Evolutionary conservation across 495 filamentous ascomycete genomes (phyloP).

Genomic region (Xylaria curta): DNA sequence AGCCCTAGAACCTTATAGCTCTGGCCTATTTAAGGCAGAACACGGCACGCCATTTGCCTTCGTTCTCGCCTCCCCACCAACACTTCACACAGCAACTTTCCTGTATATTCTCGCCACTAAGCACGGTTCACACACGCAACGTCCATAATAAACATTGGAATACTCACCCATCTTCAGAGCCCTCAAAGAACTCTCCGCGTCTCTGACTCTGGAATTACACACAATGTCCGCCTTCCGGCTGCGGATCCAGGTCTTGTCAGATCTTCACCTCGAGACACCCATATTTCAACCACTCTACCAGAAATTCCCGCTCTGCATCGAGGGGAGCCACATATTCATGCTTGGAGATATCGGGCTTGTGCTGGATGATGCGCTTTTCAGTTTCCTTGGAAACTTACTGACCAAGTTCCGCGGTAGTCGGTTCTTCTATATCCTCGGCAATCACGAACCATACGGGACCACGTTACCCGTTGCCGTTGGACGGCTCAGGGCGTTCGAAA

Average conservation of each 20-base stretch:
- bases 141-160: neutral
- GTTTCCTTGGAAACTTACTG: neutral
- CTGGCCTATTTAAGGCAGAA: neutral
- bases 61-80: slow-evolving; percentile 5
- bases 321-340: neutral
- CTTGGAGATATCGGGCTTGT: slow-evolving; percentile 14
- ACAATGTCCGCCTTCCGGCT: slow-evolving; percentile 15
- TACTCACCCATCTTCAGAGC: neutral
- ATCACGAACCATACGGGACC: slow-evolving; percentile 18
- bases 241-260: slow-evolving; percentile 14
- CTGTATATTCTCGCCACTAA: slow-evolving; percentile 5
- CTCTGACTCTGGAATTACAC: slow-evolving; percentile 6
- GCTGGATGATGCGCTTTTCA: neutral
- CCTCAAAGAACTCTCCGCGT: slow-evolving; percentile 5
- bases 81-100: slow-evolving; percentile 11
- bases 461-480: slow-evolving; percentile 1
- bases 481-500: slow-evolving; percentile 14
- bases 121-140: neutral
- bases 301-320: neutral
- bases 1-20: neutral
- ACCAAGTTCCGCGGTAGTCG: neutral
- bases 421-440: slow-evolving; percentile 15
- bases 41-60: neutral
- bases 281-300: neutral
- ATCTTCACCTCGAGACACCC: slow-evolving; percentile 17